Evolutionary conservation across 306 rosid species (phyloP).

Genomic region (Vigna unguiculata): DNA sequence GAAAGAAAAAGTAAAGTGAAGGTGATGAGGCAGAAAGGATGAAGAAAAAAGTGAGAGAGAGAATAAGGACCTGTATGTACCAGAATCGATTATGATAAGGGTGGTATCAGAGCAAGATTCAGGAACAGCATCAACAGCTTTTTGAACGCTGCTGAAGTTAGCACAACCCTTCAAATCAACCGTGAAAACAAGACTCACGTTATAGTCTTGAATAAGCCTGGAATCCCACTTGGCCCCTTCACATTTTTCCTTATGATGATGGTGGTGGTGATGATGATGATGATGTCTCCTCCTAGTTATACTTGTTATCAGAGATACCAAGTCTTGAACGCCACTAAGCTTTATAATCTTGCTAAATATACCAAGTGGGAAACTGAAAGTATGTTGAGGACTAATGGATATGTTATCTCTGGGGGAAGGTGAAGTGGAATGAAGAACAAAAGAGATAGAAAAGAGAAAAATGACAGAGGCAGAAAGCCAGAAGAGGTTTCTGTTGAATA

Average conservation of each 20-base stretch:
- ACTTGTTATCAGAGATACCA: slow-evolving; percentile 51
- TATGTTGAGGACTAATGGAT: slow-evolving; percentile 25
- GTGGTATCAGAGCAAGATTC: slow-evolving; percentile 56
- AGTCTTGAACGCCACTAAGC: slow-evolving; percentile 51
- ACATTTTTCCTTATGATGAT: slow-evolving; percentile 42
- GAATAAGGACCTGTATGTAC: slow-evolving; percentile 50
- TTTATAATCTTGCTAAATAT: slow-evolving; percentile 43
- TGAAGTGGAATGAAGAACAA: slow-evolving; percentile 41
- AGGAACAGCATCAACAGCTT: slow-evolving; percentile 79
- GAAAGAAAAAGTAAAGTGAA: background rate
- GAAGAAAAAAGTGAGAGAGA: background rate
- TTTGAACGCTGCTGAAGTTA: slow-evolving; percentile 74
- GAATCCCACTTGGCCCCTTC: slow-evolving; percentile 57
- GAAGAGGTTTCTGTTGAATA: slow-evolving; percentile 55
- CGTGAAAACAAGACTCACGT: slow-evolving; percentile 61
- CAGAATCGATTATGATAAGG: slow-evolving; percentile 64
- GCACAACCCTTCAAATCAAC: slow-evolving; percentile 68
- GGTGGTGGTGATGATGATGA: background rate
- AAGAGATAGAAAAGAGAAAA: slow-evolving; percentile 52
- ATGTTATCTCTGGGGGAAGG: slow-evolving; percentile 26
- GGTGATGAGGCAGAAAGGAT: background rate
- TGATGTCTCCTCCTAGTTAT: slow-evolving; percentile 39
- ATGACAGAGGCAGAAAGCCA: slow-evolving; percentile 57
- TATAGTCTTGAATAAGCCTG: slow-evolving; percentile 50
- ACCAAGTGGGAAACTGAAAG: slow-evolving; percentile 41